These are phyloP conservation scores for Venturia asperata DNA, from an alignment of 2,329 filamentous ascomycete species.

Conservation along the genomic window DNA sequence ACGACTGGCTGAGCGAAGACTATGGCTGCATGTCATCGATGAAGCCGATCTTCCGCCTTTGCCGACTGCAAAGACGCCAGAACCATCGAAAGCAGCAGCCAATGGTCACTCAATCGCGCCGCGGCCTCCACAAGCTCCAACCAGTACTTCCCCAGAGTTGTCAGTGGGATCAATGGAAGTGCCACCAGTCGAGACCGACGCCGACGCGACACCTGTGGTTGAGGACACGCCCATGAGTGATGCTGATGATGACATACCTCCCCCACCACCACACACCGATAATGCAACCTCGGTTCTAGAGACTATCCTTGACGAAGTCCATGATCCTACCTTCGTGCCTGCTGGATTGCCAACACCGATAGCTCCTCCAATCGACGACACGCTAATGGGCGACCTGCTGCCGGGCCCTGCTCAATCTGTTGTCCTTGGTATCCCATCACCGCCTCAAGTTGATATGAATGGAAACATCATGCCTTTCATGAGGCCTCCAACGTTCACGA, in stretches of 20 bases:
- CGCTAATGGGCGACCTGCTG: conserved; percentile 31
- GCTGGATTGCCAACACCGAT: conserved; percentile 24
- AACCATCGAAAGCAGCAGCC: neutral
- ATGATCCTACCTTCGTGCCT: conserved; percentile 18
- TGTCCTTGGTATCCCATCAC: conserved; percentile 9
- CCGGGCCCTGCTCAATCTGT: neutral
- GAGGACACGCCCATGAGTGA: conserved; percentile 37
- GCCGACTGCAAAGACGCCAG: neutral
- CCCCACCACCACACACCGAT: neutral
- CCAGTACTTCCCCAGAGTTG: neutral
- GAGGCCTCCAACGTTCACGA: conserved; percentile 25
- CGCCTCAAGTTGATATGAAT: conserved; percentile 4
- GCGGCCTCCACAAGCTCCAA: conserved; percentile 26
- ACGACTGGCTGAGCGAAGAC: conserved; percentile 11
- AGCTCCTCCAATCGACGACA: conserved; percentile 24
- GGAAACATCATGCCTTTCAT: conserved; percentile 12
- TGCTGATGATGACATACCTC: conserved; percentile 26
- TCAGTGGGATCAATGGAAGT: neutral
- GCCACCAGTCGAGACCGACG: neutral
- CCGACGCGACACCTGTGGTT: neutral
- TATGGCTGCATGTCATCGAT: conserved; percentile 24
- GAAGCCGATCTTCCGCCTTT: conserved; percentile 20
- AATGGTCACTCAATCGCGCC: neutral
- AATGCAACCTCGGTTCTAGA: neutral
- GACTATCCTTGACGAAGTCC: neutral